Evolutionary conservation across 2,329 filamentous ascomycete genomes (phyloP), one percentile per base, ranked within the genome.

Genomic region (Colletotrichum orchidophilum): DNA sequence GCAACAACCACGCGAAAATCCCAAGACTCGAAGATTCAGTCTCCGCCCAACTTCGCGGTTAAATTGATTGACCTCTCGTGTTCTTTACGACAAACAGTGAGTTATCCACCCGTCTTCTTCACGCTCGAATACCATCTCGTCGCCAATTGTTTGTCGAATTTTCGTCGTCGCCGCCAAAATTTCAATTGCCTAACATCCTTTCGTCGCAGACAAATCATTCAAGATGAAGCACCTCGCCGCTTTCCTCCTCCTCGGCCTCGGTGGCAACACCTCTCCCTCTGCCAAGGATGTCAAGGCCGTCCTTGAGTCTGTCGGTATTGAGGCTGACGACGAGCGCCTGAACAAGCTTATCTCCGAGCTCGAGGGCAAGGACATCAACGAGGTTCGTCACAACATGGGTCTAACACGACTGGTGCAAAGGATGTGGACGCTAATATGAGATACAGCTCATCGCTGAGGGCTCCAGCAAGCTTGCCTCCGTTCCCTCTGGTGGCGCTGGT

Each of bases 171-270:
- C 31, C 21, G 61, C 55, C 64, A 42, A 68, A 61, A 61, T 65
- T 53, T 26, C 61, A 55, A 66, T 58, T 63, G 73, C 78, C 60
- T 72, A 53, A 73, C 50, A 53, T 33, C 27, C 35, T 18, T 49
- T 53, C 49, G 52, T 39, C 57, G 50, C 46, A 77, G 77, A 81
- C n/a, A 78, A 81, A 84, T 82, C 80, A 76, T 78, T 80, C 85
- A 97, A 92, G 94, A 98, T 99, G 96, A 98, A 99, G 95, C 93
- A 98, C 89, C 93, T 99, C 89, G 96, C 96, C 84, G 96, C 96
- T 84, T 98, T 97, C 92, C 95, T 99, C 83, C 96, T 99, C 83
- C 94, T 98, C 86, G 87, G 88, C 88, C 93, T 98, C 79, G 96
- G 90, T 84, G 96, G 96, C 87, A 98, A 98, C 91, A 85, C 90